phyloP scores from a whole-genome alignment of 1,139 yeast species.

The Nakaseomyces delphensis region DNA sequence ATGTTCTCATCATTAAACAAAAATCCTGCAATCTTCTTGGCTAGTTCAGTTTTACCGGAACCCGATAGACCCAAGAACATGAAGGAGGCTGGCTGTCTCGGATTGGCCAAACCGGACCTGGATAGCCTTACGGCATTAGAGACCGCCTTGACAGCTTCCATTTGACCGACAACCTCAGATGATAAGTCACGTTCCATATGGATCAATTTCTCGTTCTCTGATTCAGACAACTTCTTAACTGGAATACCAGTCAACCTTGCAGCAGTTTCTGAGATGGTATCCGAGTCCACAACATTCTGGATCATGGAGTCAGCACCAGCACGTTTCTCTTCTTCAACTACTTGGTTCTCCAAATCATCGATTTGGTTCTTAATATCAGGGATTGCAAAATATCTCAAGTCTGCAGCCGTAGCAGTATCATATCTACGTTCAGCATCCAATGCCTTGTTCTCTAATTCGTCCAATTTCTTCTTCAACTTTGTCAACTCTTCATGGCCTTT shows the following conservation, averaged over 20 bases:
- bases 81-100: constrained; percentile 94
- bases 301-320: constrained; percentile 59
- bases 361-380: constrained; percentile 82
- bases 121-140: constrained; percentile 88
- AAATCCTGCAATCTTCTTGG: constrained; percentile 93
- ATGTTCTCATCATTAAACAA: constrained; percentile 93
- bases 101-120: constrained; percentile 93
- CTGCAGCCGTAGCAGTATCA: constrained; percentile 93
- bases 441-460: constrained; percentile 87
- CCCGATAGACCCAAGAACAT: constrained; percentile 92
- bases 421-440: constrained; percentile 94
- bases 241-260: constrained; percentile 97
- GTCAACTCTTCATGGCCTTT: constrained; percentile 87
- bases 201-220: constrained; percentile 87
- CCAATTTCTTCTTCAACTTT: constrained; percentile 79
- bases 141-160: constrained; percentile 93
- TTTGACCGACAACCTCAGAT: constrained; percentile 85
- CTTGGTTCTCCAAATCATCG: constrained; percentile 61
- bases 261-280: constrained; percentile 93
- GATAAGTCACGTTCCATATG: constrained; percentile 87
- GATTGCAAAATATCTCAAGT: constrained; percentile 90
- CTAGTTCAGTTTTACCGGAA: constrained; percentile 96
- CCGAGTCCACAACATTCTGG: constrained; percentile 84
- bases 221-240: constrained; percentile 91
- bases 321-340: constrained; percentile 64